Evolutionary conservation across 257 asterid genomes (phyloP).

Genomic region (Solanum pinnatisectum): DNA sequence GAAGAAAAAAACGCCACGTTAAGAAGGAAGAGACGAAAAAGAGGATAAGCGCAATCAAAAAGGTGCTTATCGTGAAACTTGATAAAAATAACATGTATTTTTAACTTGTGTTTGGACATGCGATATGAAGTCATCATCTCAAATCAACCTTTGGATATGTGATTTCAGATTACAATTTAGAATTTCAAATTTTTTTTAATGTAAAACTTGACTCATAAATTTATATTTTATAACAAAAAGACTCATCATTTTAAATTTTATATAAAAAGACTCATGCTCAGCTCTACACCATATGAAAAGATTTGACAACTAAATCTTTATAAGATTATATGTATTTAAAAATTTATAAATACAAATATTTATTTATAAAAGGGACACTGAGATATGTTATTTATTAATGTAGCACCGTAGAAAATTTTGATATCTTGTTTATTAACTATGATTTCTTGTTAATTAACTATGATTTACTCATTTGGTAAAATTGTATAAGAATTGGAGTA

Average conservation of each 20-base stretch:
- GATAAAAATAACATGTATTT: background rate
- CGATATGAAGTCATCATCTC: background rate
- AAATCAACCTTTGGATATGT: background rate
- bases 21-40: background rate
- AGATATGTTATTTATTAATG: background rate
- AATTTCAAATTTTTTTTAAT: too few relatives aligned
- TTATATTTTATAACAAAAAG: too few relatives aligned
- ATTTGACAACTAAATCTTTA: background rate
- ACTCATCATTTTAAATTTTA: too few relatives aligned
- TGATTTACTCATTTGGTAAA: background rate
- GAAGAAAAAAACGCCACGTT: background rate
- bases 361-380: background rate
- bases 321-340: background rate
- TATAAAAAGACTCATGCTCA: background rate
- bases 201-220: background rate
- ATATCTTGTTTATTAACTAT: background rate
- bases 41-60: background rate
- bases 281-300: background rate
- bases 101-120: background rate
- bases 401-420: background rate
- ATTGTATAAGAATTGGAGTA: too few relatives aligned
- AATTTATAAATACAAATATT: too few relatives aligned
- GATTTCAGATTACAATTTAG: too few relatives aligned
- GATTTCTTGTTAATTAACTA: background rate
- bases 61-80: background rate